Conservation (phyloP, 345 rosid species). For the Gossypium rotundifolium region DNA sequence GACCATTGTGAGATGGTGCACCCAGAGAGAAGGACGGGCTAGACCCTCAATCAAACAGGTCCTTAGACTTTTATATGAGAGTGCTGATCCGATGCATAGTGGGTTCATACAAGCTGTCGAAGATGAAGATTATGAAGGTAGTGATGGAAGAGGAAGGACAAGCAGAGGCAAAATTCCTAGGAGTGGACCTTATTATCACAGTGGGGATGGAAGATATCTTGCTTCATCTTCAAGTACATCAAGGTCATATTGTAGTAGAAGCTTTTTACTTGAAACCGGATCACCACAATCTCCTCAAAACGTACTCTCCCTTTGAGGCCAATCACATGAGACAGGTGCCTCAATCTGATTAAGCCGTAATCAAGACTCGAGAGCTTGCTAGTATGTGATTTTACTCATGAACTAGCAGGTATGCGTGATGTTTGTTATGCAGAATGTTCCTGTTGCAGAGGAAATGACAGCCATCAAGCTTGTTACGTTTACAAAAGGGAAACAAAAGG, state of each 20-base stretch:
- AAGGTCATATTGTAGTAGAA: slow-evolving; percentile 84
- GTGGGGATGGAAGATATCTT: slow-evolving; percentile 61
- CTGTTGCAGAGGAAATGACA: neutral
- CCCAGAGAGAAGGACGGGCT: slow-evolving; percentile 68
- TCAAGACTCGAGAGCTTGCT: neutral
- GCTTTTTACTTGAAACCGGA: slow-evolving; percentile 73
- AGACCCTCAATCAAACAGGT: slow-evolving; percentile 92
- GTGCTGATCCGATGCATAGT: slow-evolving; percentile 71
- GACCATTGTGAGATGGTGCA: slow-evolving; percentile 80
- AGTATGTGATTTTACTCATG: neutral
- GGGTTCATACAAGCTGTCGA: slow-evolving; percentile 63
- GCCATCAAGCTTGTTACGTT: neutral
- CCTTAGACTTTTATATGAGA: slow-evolving; percentile 71
- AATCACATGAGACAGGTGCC: slow-evolving; percentile 1
- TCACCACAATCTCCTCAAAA: slow-evolving; percentile 79
- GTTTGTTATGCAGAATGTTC: neutral
- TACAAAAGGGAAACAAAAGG: neutral
- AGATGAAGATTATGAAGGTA: slow-evolving; percentile 54
- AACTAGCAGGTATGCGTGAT: neutral
- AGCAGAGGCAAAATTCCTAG: slow-evolving; percentile 52
- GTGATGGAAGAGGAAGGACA: slow-evolving; percentile 56
- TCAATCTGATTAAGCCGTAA: neutral
- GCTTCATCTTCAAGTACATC: slow-evolving; percentile 93
- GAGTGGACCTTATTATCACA: slow-evolving; percentile 43
- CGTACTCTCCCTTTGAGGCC: slow-evolving; percentile 36